A percentile compares a stretch with the other conserved stretches of the same genome.
Evolutionary conservation across 2,329 filamentous ascomycete genomes (phyloP).

Genomic region (Paracamarosporium sp.): DNA sequence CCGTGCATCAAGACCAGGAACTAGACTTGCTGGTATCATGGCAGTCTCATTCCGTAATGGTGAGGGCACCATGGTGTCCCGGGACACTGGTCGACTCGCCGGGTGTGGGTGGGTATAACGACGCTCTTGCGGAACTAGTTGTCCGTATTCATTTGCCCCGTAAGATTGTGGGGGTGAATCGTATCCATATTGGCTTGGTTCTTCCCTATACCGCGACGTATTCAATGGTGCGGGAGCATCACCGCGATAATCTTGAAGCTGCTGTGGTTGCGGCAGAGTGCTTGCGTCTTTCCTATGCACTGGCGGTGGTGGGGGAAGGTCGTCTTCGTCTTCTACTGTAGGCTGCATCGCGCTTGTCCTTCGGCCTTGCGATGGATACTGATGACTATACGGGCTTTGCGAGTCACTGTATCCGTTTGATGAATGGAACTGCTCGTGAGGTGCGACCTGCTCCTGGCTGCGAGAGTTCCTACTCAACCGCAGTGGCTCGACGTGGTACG

Average conservation of each 20-base stretch:
- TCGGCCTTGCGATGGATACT: constrained; percentile 54
- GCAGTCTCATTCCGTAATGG: constrained; percentile 38
- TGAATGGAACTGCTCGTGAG: constrained; percentile 40
- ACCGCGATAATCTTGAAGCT: constrained; percentile 28
- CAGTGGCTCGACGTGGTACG: constrained; percentile 43
- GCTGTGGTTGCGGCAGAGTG: constrained; percentile 34
- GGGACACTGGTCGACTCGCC: constrained; percentile 39
- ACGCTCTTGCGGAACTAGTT: constrained; percentile 34
- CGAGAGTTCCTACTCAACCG: constrained; percentile 35
- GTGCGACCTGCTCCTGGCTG: constrained; percentile 29
- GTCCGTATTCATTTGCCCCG: constrained; percentile 27
- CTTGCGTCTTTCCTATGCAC: constrained; percentile 45
- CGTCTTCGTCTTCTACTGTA: constrained; percentile 69
- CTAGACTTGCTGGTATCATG: constrained; percentile 36
- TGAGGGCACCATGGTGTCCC: constrained; percentile 41
- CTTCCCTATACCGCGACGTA: constrained; percentile 35
- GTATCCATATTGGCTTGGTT: constrained; percentile 27
- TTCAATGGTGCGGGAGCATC: constrained; percentile 44
- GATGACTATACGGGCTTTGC: constrained; percentile 46
- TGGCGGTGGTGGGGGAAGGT: constrained; percentile 54
- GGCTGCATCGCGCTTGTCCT: constrained; percentile 62
- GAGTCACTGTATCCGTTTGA: constrained; percentile 38
- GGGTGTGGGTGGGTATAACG: constrained; percentile 39
- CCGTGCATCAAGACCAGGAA: constrained; percentile 38
- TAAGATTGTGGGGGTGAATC: constrained; percentile 37